Percentiles rank a stretch among this genome's conserved stretches.
Evolutionary conservation across 2,329 filamentous ascomycete species (phyloP).

Genomic region (Sclerotinia trifoliorum): DNA sequence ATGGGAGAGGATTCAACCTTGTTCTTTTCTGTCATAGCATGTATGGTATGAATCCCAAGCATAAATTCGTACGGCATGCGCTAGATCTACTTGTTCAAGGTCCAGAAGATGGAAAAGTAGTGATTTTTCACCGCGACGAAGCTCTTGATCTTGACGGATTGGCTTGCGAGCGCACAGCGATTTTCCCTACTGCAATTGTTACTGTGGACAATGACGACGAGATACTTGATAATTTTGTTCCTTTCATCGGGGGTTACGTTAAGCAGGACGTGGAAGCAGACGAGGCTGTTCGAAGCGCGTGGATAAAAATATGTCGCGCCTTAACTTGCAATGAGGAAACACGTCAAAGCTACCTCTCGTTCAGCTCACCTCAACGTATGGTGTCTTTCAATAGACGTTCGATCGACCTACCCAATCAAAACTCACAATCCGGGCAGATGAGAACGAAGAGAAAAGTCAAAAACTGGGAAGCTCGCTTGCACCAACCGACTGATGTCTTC

Average conservation of each 20-base stretch:
- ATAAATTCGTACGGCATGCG: constrained; percentile 47
- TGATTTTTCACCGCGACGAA: constrained; percentile 55
- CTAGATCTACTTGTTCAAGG: constrained; percentile 48
- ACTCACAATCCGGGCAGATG: constrained; percentile 41
- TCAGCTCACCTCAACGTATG: constrained; percentile 53
- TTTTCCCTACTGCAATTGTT: constrained; percentile 48
- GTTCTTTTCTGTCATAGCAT: constrained; percentile 64
- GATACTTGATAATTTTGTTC: constrained; percentile 50
- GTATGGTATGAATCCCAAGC: constrained; percentile 56
- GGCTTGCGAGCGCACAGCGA: constrained; percentile 48
- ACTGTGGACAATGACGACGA: constrained; percentile 47
- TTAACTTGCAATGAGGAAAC: constrained; percentile 45
- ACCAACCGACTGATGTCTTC: constrained; percentile 46
- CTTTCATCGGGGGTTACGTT: constrained; percentile 51
- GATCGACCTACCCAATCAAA: constrained; percentile 46
- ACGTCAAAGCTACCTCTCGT: constrained; percentile 45
- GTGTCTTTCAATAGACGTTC: constrained; percentile 50
- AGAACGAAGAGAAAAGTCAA: constrained; percentile 44
- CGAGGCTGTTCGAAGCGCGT: constrained; percentile 41
- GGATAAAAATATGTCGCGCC: constrained; percentile 53
- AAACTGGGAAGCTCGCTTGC: constrained; percentile 50
- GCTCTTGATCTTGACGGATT: constrained; percentile 48
- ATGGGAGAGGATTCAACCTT: constrained; percentile 49
- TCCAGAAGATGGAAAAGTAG: constrained; percentile 46
- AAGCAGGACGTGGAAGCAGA: constrained; percentile 39